These are phyloP conservation scores for Ceratocystis lukuohia DNA, from an alignment of 2,329 filamentous ascomycete genomes.

Conservation along the genomic window DNA sequence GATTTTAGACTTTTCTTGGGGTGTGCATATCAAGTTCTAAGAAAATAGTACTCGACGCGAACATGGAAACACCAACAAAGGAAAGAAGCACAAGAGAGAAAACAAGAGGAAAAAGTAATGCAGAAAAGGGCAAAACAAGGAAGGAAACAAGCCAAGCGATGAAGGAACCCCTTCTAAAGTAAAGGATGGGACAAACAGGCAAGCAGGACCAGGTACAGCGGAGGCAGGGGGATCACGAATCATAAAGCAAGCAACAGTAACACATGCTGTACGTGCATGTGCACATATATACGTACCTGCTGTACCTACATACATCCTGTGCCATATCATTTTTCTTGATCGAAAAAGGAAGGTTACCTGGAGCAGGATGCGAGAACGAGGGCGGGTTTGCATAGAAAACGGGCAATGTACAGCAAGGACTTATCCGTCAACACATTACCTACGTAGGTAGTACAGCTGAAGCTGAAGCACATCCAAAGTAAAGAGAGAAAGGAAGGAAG, in stretches of 20 bases:
- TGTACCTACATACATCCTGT: not conserved
- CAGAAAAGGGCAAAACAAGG: conserved; percentile 19
- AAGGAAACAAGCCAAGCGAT: conserved; percentile 11
- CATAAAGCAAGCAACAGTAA: not conserved
- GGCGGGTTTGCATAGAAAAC: not conserved
- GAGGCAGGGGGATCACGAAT: not conserved
- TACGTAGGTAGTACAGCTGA: not conserved
- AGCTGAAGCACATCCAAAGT: not conserved
- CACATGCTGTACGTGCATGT: not conserved
- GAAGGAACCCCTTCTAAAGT: not conserved
- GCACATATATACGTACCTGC: not conserved
- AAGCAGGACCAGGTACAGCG: not conserved
- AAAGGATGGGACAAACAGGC: not conserved
- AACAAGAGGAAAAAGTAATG: conserved; percentile 14
- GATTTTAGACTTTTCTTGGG: not conserved
- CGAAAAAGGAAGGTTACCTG: not conserved
- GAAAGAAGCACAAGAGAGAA: conserved; percentile 2
- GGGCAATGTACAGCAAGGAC: too few species aligned
- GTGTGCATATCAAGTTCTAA: not conserved
- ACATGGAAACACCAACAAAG: conserved; percentile 13
- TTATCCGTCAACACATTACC: not conserved
- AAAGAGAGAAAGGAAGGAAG: not conserved
- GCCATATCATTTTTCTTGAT: not conserved
- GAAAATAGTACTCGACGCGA: not conserved
- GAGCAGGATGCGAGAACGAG: not conserved